phyloP scores from a whole-genome alignment of 1,139 yeast species.

The Sugiyamaella xylanicola region DNA sequence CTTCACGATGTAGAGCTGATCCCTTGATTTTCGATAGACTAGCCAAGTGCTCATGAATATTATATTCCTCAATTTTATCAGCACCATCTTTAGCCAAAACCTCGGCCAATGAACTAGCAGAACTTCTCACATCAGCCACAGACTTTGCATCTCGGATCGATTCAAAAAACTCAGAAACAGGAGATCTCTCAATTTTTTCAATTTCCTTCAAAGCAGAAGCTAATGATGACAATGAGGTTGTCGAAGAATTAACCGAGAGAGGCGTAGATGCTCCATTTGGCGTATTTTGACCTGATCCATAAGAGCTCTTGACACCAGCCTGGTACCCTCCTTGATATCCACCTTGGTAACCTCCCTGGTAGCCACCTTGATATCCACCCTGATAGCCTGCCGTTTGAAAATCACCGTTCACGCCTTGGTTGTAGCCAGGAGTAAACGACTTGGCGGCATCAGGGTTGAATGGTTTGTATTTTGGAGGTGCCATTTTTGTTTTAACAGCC shows the following conservation, averaged over 20 bases:
- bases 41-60: conserved; percentile 59
- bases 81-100: conserved; percentile 52
- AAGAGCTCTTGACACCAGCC: conserved; percentile 5
- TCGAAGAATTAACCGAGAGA: conserved; percentile 44
- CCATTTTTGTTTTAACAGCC: conserved; percentile 15
- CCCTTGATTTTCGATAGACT: conserved; percentile 74
- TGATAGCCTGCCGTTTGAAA: neutral
- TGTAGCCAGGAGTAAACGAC: conserved; percentile 18
- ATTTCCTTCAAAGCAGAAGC: conserved; percentile 72
- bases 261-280: conserved; percentile 22
- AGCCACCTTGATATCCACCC: conserved; percentile 3
- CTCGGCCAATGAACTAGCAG: conserved; percentile 59
- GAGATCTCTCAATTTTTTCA: conserved; percentile 61
- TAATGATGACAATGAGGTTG: conserved; percentile 72
- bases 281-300: conserved; percentile 15
- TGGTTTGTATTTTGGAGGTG: conserved; percentile 28
- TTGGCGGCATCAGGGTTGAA: conserved; percentile 20
- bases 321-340: conserved; percentile 16
- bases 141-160: conserved; percentile 59
- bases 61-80: conserved; percentile 62
- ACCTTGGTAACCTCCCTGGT: conserved; percentile 1
- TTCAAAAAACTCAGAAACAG: conserved; percentile 62
- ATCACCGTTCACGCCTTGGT: neutral
- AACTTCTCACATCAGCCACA: conserved; percentile 65
- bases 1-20: conserved; percentile 72